Evolutionary conservation across 495 filamentous ascomycete genomes (phyloP).

Genomic region (Daldinia childiae): DNA sequence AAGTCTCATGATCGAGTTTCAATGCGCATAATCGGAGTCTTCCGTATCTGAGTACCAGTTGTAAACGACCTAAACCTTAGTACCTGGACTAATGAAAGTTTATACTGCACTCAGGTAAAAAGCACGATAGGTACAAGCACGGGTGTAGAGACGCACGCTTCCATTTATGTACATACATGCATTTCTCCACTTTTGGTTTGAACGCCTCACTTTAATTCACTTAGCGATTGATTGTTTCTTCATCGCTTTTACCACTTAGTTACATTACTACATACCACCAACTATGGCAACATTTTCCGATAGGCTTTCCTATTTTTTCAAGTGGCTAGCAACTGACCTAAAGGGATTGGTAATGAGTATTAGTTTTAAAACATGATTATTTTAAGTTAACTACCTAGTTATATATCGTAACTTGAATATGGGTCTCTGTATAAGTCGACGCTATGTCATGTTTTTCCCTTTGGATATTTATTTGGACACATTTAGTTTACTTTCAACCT

Average conservation of each 20-base stretch:
- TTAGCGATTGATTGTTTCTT: background rate
- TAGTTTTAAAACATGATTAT: too few species aligned
- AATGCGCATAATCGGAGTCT: conserved; percentile 44
- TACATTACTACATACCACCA: background rate
- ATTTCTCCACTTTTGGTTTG: background rate
- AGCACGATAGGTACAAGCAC: background rate
- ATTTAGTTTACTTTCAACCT: too few species aligned
- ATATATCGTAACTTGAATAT: too few species aligned
- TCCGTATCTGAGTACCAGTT: conserved; percentile 24
- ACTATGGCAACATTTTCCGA: background rate
- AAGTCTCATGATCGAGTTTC: conserved; percentile 43
- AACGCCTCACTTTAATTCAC: background rate
- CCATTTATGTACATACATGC: conserved; percentile 7
- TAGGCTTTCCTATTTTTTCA: background rate
- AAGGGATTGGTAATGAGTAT: background rate
- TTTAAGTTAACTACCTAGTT: too few species aligned
- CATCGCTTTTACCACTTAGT: background rate
- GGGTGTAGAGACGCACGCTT: background rate
- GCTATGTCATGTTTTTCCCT: too few species aligned
- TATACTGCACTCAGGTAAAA: background rate
- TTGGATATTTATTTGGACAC: too few species aligned
- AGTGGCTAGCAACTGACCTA: too few species aligned
- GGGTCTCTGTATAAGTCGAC: too few species aligned
- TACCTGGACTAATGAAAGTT: conserved; percentile 18
- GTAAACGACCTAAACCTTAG: conserved; percentile 12